Percentiles rank a stretch among this genome's conserved stretches.
Conservation (phyloP, 345 rosid species). For the Pugionium dolabratum region DNA sequence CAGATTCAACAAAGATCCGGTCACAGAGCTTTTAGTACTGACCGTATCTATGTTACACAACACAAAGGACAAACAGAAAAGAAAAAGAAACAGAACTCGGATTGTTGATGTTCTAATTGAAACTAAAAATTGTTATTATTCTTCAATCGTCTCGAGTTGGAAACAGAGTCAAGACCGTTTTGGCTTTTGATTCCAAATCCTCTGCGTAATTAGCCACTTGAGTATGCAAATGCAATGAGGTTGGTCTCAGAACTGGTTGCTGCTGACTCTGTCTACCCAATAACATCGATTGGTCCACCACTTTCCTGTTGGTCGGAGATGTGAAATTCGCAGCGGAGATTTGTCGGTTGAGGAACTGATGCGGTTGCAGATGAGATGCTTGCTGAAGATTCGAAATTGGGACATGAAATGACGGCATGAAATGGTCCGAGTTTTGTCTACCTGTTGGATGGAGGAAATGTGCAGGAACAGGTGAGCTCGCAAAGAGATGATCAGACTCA, state of each 20-base stretch:
- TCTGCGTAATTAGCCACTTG: conserved; percentile 40
- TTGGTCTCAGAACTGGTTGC: conserved; percentile 50
- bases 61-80: neutral
- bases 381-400: conserved; percentile 50
- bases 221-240: conserved; percentile 42
- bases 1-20: conserved; percentile 13
- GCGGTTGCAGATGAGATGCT: conserved; percentile 35
- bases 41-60: neutral
- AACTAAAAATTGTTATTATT: neutral
- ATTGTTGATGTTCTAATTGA: neutral
- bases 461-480: conserved; percentile 84
- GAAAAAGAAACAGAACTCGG: neutral
- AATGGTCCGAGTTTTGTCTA: conserved; percentile 66
- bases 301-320: conserved; percentile 35
- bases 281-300: conserved; percentile 44
- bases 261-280: conserved; percentile 40
- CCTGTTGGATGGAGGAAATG: conserved; percentile 76
- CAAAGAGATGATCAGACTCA: conserved; percentile 82
- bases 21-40: neutral
- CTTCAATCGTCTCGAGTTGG: conserved; percentile 78
- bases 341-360: conserved; percentile 55
- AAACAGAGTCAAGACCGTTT: conserved; percentile 82
- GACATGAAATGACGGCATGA: conserved; percentile 55
- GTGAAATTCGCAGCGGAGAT: too few species aligned
- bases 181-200: conserved; percentile 70